Evolutionary conservation across 139 green algal species (phyloP).

Genomic region (Haematococcus lacustris): DNA sequence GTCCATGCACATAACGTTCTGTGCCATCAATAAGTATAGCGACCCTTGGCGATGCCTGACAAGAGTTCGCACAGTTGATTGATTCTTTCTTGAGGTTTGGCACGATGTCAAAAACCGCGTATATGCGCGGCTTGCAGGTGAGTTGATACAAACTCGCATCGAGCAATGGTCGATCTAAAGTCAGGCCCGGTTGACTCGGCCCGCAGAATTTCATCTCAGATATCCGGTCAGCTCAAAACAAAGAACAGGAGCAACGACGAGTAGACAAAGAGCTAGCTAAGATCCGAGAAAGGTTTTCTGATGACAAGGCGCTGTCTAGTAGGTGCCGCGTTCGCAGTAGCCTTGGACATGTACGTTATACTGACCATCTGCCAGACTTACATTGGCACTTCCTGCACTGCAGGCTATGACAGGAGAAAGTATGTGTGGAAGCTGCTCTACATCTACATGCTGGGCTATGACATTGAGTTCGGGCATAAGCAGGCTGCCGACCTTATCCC

Average conservation of each 20-base stretch:
- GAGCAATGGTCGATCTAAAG: no score
- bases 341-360: no score
- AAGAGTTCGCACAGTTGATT: no score
- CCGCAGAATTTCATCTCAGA: slow-evolving; percentile 89
- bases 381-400: no score
- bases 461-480: slow-evolving; percentile 98
- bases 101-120: slow-evolving; percentile 63
- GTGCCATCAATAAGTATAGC: no score
- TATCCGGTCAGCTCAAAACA: slow-evolving; percentile 80
- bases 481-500: slow-evolving; percentile 93
- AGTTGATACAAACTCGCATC: not conserved
- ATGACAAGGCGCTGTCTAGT: no score
- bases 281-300: slow-evolving; percentile 90
- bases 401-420: slow-evolving; percentile 95
- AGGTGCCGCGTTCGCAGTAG: no score
- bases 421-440: slow-evolving; percentile 99
- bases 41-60: no score
- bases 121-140: slow-evolving; percentile 68
- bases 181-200: no score
- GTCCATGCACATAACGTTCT: no score
- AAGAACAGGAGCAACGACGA: slow-evolving; percentile 81
- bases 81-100: no score
- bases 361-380: no score
- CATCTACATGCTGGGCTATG: slow-evolving; percentile 97
- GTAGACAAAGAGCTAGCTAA: slow-evolving; percentile 98